Evolutionary conservation across 1,139 yeast species (phyloP).

Genomic region (Yamadazyma taylorii): DNA sequence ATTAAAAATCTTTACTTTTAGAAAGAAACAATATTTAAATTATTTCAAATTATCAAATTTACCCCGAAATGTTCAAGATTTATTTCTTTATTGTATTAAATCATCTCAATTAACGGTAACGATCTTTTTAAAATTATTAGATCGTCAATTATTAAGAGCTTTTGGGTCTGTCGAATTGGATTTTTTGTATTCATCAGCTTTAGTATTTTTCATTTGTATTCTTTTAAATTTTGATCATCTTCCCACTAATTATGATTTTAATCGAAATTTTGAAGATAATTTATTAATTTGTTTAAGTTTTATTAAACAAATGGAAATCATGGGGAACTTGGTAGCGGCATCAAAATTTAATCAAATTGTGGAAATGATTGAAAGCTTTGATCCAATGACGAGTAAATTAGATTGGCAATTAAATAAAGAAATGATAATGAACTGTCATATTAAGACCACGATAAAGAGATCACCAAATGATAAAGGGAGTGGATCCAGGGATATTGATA

Average conservation of each 20-base stretch:
- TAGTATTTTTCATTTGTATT: conserved; percentile 25
- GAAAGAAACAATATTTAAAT: conserved; percentile 5
- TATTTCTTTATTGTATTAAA: conserved; percentile 21
- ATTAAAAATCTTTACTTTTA: conserved; percentile 16
- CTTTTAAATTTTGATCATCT: conserved; percentile 16
- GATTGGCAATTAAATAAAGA: conserved; percentile 5
- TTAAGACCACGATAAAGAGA: not conserved
- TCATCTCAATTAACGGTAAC: conserved; percentile 28
- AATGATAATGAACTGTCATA: not conserved
- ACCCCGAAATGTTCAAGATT: conserved; percentile 23
- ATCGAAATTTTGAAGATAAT: conserved; percentile 20
- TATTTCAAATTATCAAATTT: conserved; percentile 7
- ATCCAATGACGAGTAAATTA: conserved; percentile 4
- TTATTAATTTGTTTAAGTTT: conserved; percentile 21
- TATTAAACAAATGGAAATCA: conserved; percentile 22
- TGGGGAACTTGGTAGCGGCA: conserved; percentile 27
- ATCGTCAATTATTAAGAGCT: conserved; percentile 19
- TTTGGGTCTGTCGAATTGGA: conserved; percentile 33
- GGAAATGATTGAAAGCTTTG: conserved; percentile 16
- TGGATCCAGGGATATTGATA: too few species aligned
- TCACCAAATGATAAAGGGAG: too few species aligned
- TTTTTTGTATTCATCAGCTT: conserved; percentile 22
- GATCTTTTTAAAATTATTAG: conserved; percentile 23
- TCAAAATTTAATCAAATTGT: conserved; percentile 24
- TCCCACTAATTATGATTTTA: not conserved